Evolutionary conservation across 805 yeast genomes (phyloP).

Genomic region (Teunomyces tritomae): DNA sequence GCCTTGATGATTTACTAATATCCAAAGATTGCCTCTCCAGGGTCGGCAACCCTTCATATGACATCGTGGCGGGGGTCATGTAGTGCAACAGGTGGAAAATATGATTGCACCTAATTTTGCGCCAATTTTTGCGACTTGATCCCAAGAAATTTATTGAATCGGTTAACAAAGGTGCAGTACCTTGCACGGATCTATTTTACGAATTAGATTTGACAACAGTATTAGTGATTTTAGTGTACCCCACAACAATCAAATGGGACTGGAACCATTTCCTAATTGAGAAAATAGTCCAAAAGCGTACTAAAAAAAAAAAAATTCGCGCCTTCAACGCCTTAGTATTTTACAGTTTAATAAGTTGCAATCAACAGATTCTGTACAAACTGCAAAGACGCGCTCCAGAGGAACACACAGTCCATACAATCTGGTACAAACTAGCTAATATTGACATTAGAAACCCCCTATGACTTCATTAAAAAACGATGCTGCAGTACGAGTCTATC

Average conservation of each 20-base stretch:
- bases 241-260: background rate
- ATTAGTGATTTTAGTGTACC: background rate
- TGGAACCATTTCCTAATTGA: background rate
- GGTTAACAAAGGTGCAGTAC: background rate
- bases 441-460: background rate
- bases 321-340: background rate
- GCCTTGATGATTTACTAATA: background rate
- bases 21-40: background rate
- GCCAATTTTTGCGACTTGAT: background rate
- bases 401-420: background rate
- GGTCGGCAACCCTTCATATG: background rate
- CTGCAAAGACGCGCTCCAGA: background rate
- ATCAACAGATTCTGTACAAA: background rate
- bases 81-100: background rate
- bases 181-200: too few relatives aligned
- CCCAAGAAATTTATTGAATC: background rate
- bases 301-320: background rate
- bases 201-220: too few relatives aligned
- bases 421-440: background rate
- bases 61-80: background rate
- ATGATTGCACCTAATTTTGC: background rate
- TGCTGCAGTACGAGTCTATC: constrained; percentile 13
- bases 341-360: background rate
- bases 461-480: background rate
- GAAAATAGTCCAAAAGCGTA: background rate